A percentile compares a stretch with the other conserved stretches of the same genome.
Conservation (phyloP, 2,329 filamentous ascomycete genomes). For the Penicillium polonicum region DNA sequence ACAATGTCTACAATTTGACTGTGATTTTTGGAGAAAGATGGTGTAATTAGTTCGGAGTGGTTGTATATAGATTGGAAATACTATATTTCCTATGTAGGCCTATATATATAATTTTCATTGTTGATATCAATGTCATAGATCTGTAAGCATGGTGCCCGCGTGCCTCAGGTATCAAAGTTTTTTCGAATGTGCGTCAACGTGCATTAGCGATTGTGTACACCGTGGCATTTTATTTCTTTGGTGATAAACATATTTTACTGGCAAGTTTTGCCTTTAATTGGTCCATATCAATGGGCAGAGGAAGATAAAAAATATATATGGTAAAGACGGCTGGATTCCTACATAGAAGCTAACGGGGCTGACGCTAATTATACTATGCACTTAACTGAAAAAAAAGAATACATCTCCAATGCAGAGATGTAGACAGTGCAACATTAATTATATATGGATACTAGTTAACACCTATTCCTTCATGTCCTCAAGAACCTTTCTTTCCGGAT, state of each 20-base stretch:
- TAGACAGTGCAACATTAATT: background rate
- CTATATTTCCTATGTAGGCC: background rate
- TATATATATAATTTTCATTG: background rate
- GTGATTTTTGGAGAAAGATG: background rate
- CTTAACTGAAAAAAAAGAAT: background rate
- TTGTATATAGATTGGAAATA: background rate
- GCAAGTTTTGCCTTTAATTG: background rate
- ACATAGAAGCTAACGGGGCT: background rate
- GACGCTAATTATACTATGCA: background rate
- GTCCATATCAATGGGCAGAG: background rate
- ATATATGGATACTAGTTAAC: background rate
- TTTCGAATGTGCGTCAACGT: background rate
- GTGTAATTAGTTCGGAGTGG: background rate
- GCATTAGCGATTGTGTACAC: constrained; percentile 5
- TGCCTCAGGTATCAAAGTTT: constrained; percentile 2
- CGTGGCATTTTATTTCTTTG: background rate
- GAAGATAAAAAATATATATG: background rate
- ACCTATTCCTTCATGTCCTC: background rate
- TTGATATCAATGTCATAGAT: background rate
- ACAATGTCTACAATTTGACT: constrained; percentile 2
- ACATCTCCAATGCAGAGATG: background rate
- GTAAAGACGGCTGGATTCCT: background rate
- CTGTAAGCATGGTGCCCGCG: background rate
- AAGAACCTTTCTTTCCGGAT: background rate
- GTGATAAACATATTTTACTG: background rate